A percentile compares a stretch with the other conserved stretches of the same genome.
Conservation (phyloP, 352 stramenopile genomes). For the Phytophthora syringae region DNA sequence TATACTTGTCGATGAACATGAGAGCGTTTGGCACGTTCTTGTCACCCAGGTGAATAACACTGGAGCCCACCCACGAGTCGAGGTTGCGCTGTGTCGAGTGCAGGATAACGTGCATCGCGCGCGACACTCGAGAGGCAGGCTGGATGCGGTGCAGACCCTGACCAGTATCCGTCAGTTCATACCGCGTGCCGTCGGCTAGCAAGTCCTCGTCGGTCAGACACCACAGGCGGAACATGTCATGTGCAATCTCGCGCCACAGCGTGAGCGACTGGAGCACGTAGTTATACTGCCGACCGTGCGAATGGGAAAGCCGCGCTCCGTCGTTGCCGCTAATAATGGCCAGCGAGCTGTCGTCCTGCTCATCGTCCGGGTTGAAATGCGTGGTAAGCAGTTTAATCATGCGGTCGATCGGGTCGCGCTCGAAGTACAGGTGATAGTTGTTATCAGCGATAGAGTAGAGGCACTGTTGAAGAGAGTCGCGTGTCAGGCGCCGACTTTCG, state of each 20-base stretch:
- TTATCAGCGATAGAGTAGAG: conserved; percentile 98
- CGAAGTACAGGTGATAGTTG: conserved; percentile 97
- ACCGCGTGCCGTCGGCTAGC: conserved; percentile 74
- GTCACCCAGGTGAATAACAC: conserved; percentile 97
- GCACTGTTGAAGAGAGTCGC: conserved; percentile 93
- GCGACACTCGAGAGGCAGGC: conserved; percentile 91
- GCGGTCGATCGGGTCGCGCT: conserved; percentile 96
- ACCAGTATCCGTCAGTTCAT: conserved; percentile 94
- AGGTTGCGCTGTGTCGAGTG: conserved; percentile 77
- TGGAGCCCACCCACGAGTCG: conserved; percentile 93
- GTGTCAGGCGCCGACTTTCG: conserved; percentile 48
- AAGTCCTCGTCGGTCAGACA: conserved; percentile 94
- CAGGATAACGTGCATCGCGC: conserved; percentile 95
- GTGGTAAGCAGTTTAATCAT: conserved; percentile 91
- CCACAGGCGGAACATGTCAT: conserved; percentile 98
- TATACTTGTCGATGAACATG: conserved; percentile 99
- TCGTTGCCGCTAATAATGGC: conserved; percentile 94
- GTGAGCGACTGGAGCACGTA: conserved; percentile 97
- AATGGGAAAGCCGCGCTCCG: conserved; percentile 94
- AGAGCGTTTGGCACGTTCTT: conserved; percentile 98
- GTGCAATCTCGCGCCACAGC: conserved; percentile 95
- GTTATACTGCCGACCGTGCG: conserved; percentile 95
- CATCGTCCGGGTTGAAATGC: conserved; percentile 87
- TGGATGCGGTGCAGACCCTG: conserved; percentile 96
- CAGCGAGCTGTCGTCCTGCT: conserved; percentile 85